Percentiles rank a stretch among this genome's conserved stretches.
phyloP scores from a whole-genome alignment of 768 basidiomycete genomes.

The Pilatotrama ljubarskyi region DNA sequence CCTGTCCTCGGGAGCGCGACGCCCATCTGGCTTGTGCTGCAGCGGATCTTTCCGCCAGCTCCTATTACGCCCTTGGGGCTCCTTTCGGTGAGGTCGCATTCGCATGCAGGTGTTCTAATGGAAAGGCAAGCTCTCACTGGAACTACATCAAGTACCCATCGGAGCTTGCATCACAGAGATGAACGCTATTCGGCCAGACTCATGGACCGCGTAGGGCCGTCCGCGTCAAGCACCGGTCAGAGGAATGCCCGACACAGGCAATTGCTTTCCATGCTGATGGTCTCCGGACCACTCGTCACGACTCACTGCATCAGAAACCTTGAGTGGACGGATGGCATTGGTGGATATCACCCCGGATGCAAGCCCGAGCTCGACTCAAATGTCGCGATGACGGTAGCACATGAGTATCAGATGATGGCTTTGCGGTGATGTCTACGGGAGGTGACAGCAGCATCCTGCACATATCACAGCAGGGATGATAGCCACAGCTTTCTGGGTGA shows the following conservation, averaged over 20 bases:
- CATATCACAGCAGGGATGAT: background rate
- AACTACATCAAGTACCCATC: slow-evolving; percentile 13
- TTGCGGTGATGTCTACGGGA: background rate
- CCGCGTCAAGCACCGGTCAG: slow-evolving; percentile 1
- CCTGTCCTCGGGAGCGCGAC: slow-evolving; percentile 7
- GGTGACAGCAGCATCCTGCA: background rate
- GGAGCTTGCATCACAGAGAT: slow-evolving; percentile 10
- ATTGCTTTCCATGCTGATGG: slow-evolving; percentile 3
- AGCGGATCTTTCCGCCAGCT: slow-evolving; percentile 17
- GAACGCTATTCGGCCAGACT: slow-evolving; percentile 16
- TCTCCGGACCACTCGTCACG: background rate
- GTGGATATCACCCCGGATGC: slow-evolving; percentile 9
- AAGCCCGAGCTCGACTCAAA: background rate
- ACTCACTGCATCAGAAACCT: slow-evolving; percentile 7
- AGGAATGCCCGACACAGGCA: background rate
- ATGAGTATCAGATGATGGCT: slow-evolving; percentile 20
- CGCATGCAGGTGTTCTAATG: slow-evolving; percentile 2
- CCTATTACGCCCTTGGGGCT: background rate
- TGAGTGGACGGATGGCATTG: slow-evolving; percentile 3
- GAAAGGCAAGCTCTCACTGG: slow-evolving; percentile 3
- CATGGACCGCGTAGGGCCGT: slow-evolving; percentile 10
- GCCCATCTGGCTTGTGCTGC: slow-evolving; percentile 6
- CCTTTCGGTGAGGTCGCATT: background rate
- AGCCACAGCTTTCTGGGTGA: slow-evolving; percentile 1
- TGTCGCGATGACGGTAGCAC: slow-evolving; percentile 2